These are phyloP conservation scores for Polytrichum formosum DNA, from an alignment of 225 moss, liverwort and hornwort genomes.

Conservation along the genomic window DNA sequence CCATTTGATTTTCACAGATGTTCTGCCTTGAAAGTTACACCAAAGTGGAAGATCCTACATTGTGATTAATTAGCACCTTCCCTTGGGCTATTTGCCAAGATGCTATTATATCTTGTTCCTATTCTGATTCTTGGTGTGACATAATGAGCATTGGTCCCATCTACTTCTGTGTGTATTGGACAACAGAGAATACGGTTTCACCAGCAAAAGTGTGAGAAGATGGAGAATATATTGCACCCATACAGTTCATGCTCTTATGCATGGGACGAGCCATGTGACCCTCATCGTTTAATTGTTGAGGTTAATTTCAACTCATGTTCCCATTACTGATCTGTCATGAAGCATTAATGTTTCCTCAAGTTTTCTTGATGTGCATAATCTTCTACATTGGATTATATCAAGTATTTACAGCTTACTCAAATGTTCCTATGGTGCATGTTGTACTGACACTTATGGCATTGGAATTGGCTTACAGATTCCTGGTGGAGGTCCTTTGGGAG, in stretches of 20 bases:
- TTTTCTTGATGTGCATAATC: background rate
- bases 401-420: constrained; percentile 3
- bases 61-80: no score
- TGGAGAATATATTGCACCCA: constrained; percentile 88
- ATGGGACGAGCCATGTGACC: constrained; percentile 97
- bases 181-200: constrained; percentile 88
- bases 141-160: constrained; percentile 3
- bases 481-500: constrained; percentile 78
- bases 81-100: no score
- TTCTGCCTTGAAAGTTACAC: no score
- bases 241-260: constrained; percentile 89
- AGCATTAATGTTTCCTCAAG: background rate
- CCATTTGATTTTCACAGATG: no score
- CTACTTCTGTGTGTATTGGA: no score
- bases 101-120: no score
- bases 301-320: constrained; percentile 22
- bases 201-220: constrained; percentile 88
- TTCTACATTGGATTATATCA: background rate
- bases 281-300: constrained; percentile 92
- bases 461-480: constrained; percentile 53
- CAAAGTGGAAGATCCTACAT: no score
- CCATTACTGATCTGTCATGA: background rate
- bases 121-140: no score
- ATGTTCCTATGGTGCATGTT: constrained; percentile 4
- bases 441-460: constrained; percentile 12